Base-by-base conservation (phyloP, 345 rosid species). In the Theobroma cacao region DNA sequence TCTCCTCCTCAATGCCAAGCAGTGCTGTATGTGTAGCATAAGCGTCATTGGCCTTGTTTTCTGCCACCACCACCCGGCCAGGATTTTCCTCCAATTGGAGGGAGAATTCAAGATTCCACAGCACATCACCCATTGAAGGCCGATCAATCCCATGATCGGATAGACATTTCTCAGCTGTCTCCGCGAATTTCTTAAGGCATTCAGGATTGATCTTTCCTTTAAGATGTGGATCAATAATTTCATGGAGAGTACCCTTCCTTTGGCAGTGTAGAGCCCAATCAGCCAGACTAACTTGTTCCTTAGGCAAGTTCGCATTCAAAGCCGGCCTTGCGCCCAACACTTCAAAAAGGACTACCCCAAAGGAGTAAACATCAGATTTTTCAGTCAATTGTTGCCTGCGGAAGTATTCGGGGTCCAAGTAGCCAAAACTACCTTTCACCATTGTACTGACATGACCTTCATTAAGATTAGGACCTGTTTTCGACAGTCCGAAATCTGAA, bases 41-140 rank as follows among this genome's bases (percentile, higher is more conserved):
- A 50, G 58, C 81, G 2, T 76, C 76, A 36, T 70, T 62, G 10
- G 75, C 72, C 38, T 64, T 79, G 1, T 59, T 67, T 20, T 74
- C 76, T 2, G 73, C 74, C 5, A 56, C 79, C n/a, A 52, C 68
- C 7, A 80, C 15, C 13, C 80, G 79, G 1, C 86, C 87, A 14
- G 89, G 83, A 62, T 82, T 82, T 47, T 85, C 90, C 41, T 89
- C 87, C 61, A 93, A 31, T 47, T 93, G 97, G 61, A 90, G 89
- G 2, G 92, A 88, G 34, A 84, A 86, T 72, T 95, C 97, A 6
- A 95, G 91, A 69, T 86, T 92, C 97, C 98, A 89, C 52, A 93
- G 75, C 48, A 93, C 92, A 74, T 93, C 97, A 0, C 96, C 98
- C 93, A 95, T 95, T 0, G 91, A 66, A 2, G 98, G 98, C 7